A percentile compares a stretch with the other conserved stretches of the same genome.
Conservation (phyloP, 2,329 filamentous ascomycete species). For the Microdochium bolleyi region DNA sequence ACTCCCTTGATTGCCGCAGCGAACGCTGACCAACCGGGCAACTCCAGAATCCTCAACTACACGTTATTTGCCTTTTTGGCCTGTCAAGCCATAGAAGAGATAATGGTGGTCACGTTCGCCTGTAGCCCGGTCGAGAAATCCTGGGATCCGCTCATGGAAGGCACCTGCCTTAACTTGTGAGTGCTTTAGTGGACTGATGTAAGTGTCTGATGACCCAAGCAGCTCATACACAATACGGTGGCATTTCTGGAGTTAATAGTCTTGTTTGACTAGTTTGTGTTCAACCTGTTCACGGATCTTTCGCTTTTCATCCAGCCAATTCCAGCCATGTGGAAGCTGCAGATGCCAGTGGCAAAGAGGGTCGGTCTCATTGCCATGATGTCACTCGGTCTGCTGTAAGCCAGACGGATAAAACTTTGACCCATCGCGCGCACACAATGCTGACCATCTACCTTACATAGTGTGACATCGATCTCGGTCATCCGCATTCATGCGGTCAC, state of each 20-base stretch:
- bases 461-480: slow-evolving; percentile 16
- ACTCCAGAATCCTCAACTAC: slow-evolving; percentile 19
- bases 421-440: no score
- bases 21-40: no score
- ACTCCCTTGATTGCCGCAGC: slow-evolving; percentile 15
- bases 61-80: slow-evolving; percentile 15
- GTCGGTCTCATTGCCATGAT: slow-evolving; percentile 18
- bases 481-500: slow-evolving; percentile 16
- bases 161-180: slow-evolving; percentile 15
- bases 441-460: no score
- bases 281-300: background rate
- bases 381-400: slow-evolving; percentile 17
- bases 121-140: background rate
- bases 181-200: background rate
- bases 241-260: background rate
- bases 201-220: background rate
- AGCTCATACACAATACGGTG: background rate
- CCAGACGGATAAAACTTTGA: no score
- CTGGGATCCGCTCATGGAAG: slow-evolving; percentile 7
- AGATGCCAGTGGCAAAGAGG: slow-evolving; percentile 19
- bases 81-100: background rate
- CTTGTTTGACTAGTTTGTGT: background rate
- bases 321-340: slow-evolving; percentile 25
- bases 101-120: background rate
- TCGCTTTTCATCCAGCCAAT: slow-evolving; percentile 24